Evolutionary conservation across 768 basidiomycete species (phyloP), one percentile per base, ranked within the genome.

Genomic region (Crucibulum laeve): DNA sequence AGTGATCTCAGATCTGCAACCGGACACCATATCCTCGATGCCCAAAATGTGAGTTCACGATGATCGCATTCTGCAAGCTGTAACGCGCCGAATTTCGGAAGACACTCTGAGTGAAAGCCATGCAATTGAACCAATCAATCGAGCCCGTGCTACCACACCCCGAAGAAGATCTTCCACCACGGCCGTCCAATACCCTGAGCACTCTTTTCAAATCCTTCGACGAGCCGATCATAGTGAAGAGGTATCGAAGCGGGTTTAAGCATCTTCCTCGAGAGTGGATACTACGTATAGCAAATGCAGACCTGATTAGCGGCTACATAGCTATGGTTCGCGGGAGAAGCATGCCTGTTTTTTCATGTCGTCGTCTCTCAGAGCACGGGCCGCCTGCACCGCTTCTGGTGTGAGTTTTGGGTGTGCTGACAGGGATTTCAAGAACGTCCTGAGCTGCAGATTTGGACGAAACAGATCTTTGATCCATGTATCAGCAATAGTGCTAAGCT

Each of bases 121-220:
- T n/a, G n/a, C n/a, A n/a, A n/a, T n/a, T n/a, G n/a, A n/a, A n/a
- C n/a, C 28, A n/a, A 10, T 30, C 28, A 30, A 8, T 19, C 18
- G 35, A 36, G 17, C 11, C 19, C 10, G n/a, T 36, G 13, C 64
- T 73, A 82, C 86, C 87, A 88, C 46, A 88, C 71, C 28, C 78
- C 77, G 51, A 91, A 82, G 60, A 91, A 86, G 33, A 84, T 65
- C 59, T 91, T 88, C 88, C 88, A 91, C 83, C 83, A 82, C 2
- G 88, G 86, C 43, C 88, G 69, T 25, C 75, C 75, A 34, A 88
- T 84, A n/a, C 88, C 88, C 54, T 80, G 68, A 8, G 79, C 75
- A 52, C 84, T 86, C 63, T 84, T 86, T 46, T 87, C 80, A 48
- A 83, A 80, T 4, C 79, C 88, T 52, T 87, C 84, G 1, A 79